Evolutionary conservation across 805 yeast species (phyloP).

Genomic region (Grigorovia yakushimaensis): DNA sequence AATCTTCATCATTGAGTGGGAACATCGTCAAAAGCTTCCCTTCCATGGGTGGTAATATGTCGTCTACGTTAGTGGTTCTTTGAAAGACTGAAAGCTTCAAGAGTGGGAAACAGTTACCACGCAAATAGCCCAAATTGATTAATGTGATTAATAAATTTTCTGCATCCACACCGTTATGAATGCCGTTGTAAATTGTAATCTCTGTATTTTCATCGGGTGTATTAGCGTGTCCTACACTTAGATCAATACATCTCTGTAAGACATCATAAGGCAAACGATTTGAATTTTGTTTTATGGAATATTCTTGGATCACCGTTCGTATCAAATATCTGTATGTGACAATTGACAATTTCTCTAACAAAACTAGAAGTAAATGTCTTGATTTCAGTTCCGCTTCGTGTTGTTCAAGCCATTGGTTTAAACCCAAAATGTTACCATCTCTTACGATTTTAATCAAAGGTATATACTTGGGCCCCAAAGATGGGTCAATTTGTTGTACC

Average conservation of each 20-base stretch:
- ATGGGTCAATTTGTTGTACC: slow-evolving; percentile 13
- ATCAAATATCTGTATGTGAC: slow-evolving; percentile 34
- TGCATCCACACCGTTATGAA: slow-evolving; percentile 15
- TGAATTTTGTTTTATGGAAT: slow-evolving; percentile 11
- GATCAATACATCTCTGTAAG: slow-evolving; percentile 11
- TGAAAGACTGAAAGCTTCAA: slow-evolving; percentile 23
- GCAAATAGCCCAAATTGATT: slow-evolving; percentile 21
- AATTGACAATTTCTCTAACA: slow-evolving; percentile 35
- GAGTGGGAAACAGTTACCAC: slow-evolving; percentile 28
- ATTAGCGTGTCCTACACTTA: slow-evolving; percentile 11
- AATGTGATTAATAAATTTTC: slow-evolving; percentile 25
- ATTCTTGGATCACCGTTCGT: slow-evolving; percentile 12
- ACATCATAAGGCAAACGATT: slow-evolving; percentile 23
- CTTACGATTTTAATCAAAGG: slow-evolving; percentile 32
- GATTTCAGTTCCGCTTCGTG: slow-evolving; percentile 26
- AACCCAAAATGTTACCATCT: slow-evolving; percentile 35
- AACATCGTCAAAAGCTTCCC: slow-evolving; percentile 20
- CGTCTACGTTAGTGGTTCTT: slow-evolving; percentile 17
- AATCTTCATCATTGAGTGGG: slow-evolving; percentile 22
- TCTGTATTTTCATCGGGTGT: neutral
- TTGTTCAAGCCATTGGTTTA: slow-evolving; percentile 26
- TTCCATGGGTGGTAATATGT: slow-evolving; percentile 23
- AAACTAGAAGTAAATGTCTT: slow-evolving; percentile 27
- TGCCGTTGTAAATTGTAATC: slow-evolving; percentile 15
- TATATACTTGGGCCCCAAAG: slow-evolving; percentile 29